phyloP scores from a whole-genome alignment of 148 eudicot genomes.

The Suaeda aralocaspica region DNA sequence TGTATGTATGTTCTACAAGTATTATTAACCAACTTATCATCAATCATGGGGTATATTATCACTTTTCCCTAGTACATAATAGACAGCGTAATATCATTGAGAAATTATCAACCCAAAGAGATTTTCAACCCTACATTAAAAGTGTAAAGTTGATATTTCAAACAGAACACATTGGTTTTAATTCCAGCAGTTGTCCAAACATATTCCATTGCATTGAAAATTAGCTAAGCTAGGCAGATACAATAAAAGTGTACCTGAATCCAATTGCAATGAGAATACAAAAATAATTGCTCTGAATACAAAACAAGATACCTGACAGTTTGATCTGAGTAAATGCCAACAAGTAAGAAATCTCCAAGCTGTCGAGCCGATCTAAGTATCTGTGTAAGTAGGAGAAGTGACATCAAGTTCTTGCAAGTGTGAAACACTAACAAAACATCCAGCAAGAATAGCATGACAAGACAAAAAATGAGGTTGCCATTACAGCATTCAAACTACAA shows the following conservation, averaged over 20 bases:
- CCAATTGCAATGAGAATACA: background rate
- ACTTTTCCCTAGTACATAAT: no score
- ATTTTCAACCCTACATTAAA: background rate
- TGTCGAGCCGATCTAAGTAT: constrained; percentile 77
- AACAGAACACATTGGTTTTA: background rate
- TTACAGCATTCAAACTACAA: background rate
- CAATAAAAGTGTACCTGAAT: background rate
- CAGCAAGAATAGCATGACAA: constrained; percentile 6
- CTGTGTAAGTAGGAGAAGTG: constrained; percentile 36
- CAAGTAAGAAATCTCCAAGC: constrained; percentile 93
- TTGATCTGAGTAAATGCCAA: constrained; percentile 79
- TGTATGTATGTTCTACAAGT: no score
- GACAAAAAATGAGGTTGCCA: constrained; percentile 13
- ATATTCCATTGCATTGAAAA: background rate
- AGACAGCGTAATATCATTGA: no score
- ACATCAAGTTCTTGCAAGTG: constrained; percentile 13
- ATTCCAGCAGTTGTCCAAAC: background rate
- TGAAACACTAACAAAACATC: background rate
- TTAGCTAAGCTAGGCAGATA: background rate
- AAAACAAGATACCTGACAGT: constrained; percentile 59
- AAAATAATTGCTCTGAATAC: background rate
- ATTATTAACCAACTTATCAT: no score
- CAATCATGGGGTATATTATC: no score
- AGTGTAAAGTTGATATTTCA: background rate
- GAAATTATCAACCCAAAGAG: background rate